phyloP scores from a whole-genome alignment of 306 rosid species.

The Sphenostylis stenocarpa region DNA sequence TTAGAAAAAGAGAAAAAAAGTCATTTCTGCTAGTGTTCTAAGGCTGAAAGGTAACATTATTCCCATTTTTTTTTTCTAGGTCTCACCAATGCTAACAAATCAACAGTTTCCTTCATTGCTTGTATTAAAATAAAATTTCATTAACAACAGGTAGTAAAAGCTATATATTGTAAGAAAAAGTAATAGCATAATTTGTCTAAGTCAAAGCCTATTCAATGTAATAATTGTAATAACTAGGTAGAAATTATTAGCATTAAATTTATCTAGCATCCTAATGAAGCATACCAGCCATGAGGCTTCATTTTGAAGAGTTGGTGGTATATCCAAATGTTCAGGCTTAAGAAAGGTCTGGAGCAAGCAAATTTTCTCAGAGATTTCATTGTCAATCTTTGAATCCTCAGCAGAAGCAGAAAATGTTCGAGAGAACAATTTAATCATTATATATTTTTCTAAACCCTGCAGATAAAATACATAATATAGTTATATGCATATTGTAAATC shows the following conservation, averaged over 20 bases:
- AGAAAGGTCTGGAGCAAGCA: slow-evolving; percentile 57
- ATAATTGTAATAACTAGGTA: neutral
- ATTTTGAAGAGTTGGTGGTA: slow-evolving; percentile 49
- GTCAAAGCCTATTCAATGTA: neutral
- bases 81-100: neutral
- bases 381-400: slow-evolving; percentile 57
- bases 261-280: neutral
- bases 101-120: neutral
- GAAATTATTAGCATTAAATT: neutral
- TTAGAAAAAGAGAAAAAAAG: neutral
- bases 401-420: slow-evolving; percentile 53
- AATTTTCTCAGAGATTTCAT: slow-evolving; percentile 53
- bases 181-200: neutral
- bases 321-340: slow-evolving; percentile 74
- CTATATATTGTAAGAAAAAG: neutral
- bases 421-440: slow-evolving; percentile 69
- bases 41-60: neutral
- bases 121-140: neutral
- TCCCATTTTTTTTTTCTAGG: neutral
- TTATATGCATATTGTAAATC: neutral
- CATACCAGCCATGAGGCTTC: slow-evolving; percentile 72
- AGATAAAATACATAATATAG: neutral
- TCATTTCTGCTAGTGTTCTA: neutral
- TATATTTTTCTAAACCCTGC: slow-evolving; percentile 76
- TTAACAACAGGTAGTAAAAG: neutral